A percentile compares a stretch with the other conserved stretches of the same genome.
phyloP scores from a whole-genome alignment of 352 stramenopile species.

The Albugo laibachii region DNA sequence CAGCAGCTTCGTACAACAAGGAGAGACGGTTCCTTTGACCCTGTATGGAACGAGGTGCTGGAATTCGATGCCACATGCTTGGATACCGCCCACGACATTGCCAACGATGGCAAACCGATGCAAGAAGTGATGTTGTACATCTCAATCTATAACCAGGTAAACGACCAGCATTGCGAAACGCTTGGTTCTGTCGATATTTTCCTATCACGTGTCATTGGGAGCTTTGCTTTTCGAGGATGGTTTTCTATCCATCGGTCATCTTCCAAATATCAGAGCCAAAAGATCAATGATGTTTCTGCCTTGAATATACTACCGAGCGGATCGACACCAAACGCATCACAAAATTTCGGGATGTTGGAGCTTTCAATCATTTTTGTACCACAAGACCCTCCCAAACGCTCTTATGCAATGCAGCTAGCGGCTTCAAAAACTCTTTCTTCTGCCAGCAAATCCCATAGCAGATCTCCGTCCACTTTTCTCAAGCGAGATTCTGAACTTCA shows the following conservation, averaged over 20 bases:
- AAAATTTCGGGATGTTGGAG: no score
- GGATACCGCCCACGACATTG: background rate
- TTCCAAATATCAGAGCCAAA: no score
- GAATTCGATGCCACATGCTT: slow-evolving; percentile 35
- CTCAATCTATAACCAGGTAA: slow-evolving; percentile 44
- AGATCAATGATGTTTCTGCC: no score
- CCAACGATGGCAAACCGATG: background rate
- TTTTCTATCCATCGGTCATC: slow-evolving; percentile 8
- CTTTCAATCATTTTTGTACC: no score
- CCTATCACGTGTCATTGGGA: slow-evolving; percentile 11
- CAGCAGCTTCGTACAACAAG: slow-evolving; percentile 25
- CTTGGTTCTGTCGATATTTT: slow-evolving; percentile 27
- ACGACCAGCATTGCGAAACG: slow-evolving; percentile 37
- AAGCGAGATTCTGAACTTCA: no score
- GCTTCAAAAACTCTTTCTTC: no score
- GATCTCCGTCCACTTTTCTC: no score
- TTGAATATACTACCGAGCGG: no score
- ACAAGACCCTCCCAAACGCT: no score
- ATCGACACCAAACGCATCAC: no score
- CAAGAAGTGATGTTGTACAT: slow-evolving; percentile 12
- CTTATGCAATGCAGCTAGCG: no score
- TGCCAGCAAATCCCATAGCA: no score
- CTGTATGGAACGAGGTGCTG: slow-evolving; percentile 60
- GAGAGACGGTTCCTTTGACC: slow-evolving; percentile 36
- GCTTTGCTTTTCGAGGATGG: slow-evolving; percentile 27